Evolutionary conservation across 2,329 filamentous ascomycete genomes (phyloP).

Genomic region (Leptographium lundbergii): DNA sequence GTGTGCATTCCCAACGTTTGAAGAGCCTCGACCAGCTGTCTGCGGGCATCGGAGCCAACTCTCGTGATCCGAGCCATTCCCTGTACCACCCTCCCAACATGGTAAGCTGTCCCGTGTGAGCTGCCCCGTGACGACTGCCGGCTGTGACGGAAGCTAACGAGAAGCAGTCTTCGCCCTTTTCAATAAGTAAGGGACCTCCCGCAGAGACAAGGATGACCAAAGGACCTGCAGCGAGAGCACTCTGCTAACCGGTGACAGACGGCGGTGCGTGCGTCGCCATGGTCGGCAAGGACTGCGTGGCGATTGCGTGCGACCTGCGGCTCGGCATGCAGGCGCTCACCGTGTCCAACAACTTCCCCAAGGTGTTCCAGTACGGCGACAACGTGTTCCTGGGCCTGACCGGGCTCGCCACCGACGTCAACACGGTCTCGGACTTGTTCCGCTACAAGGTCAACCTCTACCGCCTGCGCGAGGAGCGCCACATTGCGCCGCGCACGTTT

Average conservation of each 20-base stretch:
- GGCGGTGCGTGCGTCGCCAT: slow-evolving; percentile 96
- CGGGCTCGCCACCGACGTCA: slow-evolving; percentile 89
- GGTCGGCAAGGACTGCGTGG: slow-evolving; percentile 99
- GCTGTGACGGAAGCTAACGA: slow-evolving; percentile 18
- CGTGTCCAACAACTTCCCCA: slow-evolving; percentile 99
- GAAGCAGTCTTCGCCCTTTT: slow-evolving; percentile 72
- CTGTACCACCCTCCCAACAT: slow-evolving; percentile 10
- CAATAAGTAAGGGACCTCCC: slow-evolving; percentile 96
- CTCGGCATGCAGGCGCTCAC: slow-evolving; percentile 94
- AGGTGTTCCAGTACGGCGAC: slow-evolving; percentile 95
- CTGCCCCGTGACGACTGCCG: background rate
- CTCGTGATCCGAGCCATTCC: background rate
- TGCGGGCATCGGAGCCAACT: background rate
- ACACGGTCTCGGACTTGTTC: slow-evolving; percentile 91
- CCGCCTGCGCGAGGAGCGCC: slow-evolving; percentile 91
- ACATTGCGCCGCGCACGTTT: slow-evolving; percentile 89
- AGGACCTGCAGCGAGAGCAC: slow-evolving; percentile 14
- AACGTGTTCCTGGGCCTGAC: slow-evolving; percentile 84
- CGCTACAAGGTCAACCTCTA: slow-evolving; percentile 99
- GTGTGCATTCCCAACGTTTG: too few relatives aligned
- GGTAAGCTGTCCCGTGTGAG: slow-evolving; percentile 17
- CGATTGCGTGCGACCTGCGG: slow-evolving; percentile 96
- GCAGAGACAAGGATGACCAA: too few relatives aligned
- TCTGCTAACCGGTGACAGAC: slow-evolving; percentile 29
- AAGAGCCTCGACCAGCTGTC: background rate